Evolutionary conservation across 2,329 filamentous ascomycete genomes (phyloP).

Genomic region (Pseudocercospora cruenta): DNA sequence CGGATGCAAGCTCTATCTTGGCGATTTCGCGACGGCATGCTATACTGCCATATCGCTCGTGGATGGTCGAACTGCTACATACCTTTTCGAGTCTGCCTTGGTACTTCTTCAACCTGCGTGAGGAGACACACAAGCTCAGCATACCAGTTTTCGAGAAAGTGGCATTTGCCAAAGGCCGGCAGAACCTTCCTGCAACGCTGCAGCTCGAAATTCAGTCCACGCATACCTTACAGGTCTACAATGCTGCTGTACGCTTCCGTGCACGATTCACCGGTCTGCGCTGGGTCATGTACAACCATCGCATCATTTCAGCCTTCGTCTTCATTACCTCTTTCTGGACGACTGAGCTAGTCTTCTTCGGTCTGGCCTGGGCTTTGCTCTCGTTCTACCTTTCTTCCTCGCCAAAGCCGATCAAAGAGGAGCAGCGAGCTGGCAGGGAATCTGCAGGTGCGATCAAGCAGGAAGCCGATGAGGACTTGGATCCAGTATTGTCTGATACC

Average conservation of each 20-base stretch:
- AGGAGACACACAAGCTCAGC: constrained; percentile 65
- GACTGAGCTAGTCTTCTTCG: constrained; percentile 70
- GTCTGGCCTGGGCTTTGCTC: constrained; percentile 65
- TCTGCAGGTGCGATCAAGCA: constrained; percentile 23
- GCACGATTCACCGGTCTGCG: constrained; percentile 73
- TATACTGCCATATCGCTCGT: constrained; percentile 78
- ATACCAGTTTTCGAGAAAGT: constrained; percentile 76
- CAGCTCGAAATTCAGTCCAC: constrained; percentile 72
- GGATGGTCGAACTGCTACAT: constrained; percentile 64
- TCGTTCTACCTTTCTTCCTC: constrained; percentile 44
- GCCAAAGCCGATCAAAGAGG: constrained; percentile 20
- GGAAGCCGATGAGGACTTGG: constrained; percentile 28
- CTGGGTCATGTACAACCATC: constrained; percentile 86
- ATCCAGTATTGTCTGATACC: constrained; percentile 48
- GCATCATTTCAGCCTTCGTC: constrained; percentile 67
- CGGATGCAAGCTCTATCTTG: constrained; percentile 34
- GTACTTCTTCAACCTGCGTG: constrained; percentile 67
- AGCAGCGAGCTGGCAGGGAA: constrained; percentile 19
- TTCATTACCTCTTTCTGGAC: constrained; percentile 77
- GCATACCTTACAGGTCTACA: constrained; percentile 74
- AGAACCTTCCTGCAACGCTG: constrained; percentile 57
- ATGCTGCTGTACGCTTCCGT: constrained; percentile 67
- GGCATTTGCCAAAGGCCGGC: constrained; percentile 61
- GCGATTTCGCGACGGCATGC: constrained; percentile 69
- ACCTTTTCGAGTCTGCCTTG: constrained; percentile 68